Evolutionary conservation across 257 asterid genomes (phyloP).

Genomic region (Plantago elongata): DNA sequence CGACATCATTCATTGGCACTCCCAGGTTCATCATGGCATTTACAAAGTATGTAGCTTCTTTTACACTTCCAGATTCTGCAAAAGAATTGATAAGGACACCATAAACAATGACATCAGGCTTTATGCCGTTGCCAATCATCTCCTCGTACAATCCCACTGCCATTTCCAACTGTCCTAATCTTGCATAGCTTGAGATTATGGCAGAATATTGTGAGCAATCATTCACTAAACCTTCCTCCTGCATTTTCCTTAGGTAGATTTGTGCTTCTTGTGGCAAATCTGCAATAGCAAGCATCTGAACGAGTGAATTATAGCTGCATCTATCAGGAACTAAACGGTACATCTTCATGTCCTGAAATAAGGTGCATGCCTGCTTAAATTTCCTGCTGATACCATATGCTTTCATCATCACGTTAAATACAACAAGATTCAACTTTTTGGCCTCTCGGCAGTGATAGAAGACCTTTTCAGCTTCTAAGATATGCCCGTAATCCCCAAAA

Average conservation of each 20-base stretch:
- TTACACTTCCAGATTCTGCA: conserved; percentile 67
- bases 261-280: conserved; percentile 62
- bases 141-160: conserved; percentile 55
- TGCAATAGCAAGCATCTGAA: conserved; percentile 78
- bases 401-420: conserved; percentile 85
- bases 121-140: conserved; percentile 47
- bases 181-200: conserved; percentile 71
- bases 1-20: conserved; percentile 48
- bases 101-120: conserved; percentile 72
- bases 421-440: conserved; percentile 47
- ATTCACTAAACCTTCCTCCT: conserved; percentile 49
- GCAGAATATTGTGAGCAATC: conserved; percentile 79
- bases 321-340: conserved; percentile 58
- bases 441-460: conserved; percentile 49
- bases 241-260: conserved; percentile 64
- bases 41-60: conserved; percentile 43
- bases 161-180: conserved; percentile 47
- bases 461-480: conserved; percentile 57
- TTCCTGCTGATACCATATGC: conserved; percentile 79
- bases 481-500: conserved; percentile 72
- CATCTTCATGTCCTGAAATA: conserved; percentile 60
- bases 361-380: conserved; percentile 61
- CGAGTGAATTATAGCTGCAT: conserved; percentile 77
- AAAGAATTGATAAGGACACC: conserved; percentile 80
- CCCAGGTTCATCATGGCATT: conserved; percentile 45